Evolutionary conservation across 2,329 filamentous ascomycete genomes (phyloP), one percentile per base, ranked within the genome.

Genomic region (Aspergillus unguis): DNA sequence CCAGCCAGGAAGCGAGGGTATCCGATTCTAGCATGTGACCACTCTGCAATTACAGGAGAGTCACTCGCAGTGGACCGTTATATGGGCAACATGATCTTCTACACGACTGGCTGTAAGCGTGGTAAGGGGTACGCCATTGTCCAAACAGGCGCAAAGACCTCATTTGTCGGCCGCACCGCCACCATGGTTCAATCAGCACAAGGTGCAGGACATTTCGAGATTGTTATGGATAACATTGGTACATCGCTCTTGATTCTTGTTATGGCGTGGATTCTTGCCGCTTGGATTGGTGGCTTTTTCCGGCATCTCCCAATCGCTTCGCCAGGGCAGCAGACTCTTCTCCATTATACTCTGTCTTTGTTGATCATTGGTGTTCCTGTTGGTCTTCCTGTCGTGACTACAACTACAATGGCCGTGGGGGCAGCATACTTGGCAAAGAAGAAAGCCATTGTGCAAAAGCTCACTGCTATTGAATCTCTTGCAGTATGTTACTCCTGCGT

Each of bases 251-350:
- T 91, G 62, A 83, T 90, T 58, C 77, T 90, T 45, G 87, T 90
- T 71, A 85, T 90, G 74, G 85, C 87, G 69, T 90, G 82, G 80
- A 88, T 90, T 64, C 77, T 91, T 58, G 76, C 81, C 37, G 80
- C 85, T 52, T 90, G 87, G 87, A 87, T 90, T 63, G 87, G 87
- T 66, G 87, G 85, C 62, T 90, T 91, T 80, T 90, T 85, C 80
- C 85, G 84, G 62, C 76, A 87, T 72, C 72, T 89, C 55, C 76
- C 78, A 45, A 83, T 90, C 62, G 77, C 70, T 28, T 67, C 64
- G 2, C 70, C 69, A 31, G 78, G 79, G 59, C 81, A 84, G 64
- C 75, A 81, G 75, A 86, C 85, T 64, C 70, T 89, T 64, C 78
- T 89, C 63, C 81, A 85, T 66, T 88, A 87, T 70, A 83, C 83